Conservation (phyloP, 1,139 yeast genomes). For the Zygosaccharomyces pseudobailii region DNA sequence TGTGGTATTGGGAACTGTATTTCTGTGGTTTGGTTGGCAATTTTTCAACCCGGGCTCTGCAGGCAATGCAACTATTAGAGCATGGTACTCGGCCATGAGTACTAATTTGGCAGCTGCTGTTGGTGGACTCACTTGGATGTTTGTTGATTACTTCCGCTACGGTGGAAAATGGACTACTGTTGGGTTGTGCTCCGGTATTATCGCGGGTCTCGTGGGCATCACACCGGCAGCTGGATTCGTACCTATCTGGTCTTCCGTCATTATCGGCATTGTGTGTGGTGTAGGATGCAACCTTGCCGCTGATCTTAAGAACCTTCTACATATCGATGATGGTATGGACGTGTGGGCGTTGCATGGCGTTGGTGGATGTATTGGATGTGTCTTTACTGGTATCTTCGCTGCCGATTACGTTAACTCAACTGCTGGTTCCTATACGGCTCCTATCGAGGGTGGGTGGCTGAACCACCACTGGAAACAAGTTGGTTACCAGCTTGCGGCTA, state of each 20-base stretch:
- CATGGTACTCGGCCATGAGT: constrained; percentile 89
- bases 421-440: constrained; percentile 54
- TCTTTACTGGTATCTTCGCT: constrained; percentile 86
- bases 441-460: constrained; percentile 88
- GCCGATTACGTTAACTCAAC: constrained; percentile 86
- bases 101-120: constrained; percentile 89
- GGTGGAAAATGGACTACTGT: constrained; percentile 94
- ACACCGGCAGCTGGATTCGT: constrained; percentile 98
- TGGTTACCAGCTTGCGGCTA: constrained; percentile 90
- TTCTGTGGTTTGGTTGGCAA: constrained; percentile 98
- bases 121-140: constrained; percentile 93
- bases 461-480: constrained; percentile 85
- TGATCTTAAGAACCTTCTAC: constrained; percentile 65
- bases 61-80: constrained; percentile 84
- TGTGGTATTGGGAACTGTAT: constrained; percentile 88
- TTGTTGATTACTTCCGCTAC: constrained; percentile 81
- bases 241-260: constrained; percentile 81
- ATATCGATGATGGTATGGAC: constrained; percentile 93
- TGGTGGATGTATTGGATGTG: constrained; percentile 84
- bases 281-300: constrained; percentile 78
- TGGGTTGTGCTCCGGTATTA: constrained; percentile 89
- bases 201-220: constrained; percentile 91
- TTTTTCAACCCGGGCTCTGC: constrained; percentile 98
- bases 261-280: constrained; percentile 79
- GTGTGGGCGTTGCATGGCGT: constrained; percentile 92